Conservation (phyloP, 2,329 filamentous ascomycete species). For the Aspergillus fijiensis region DNA sequence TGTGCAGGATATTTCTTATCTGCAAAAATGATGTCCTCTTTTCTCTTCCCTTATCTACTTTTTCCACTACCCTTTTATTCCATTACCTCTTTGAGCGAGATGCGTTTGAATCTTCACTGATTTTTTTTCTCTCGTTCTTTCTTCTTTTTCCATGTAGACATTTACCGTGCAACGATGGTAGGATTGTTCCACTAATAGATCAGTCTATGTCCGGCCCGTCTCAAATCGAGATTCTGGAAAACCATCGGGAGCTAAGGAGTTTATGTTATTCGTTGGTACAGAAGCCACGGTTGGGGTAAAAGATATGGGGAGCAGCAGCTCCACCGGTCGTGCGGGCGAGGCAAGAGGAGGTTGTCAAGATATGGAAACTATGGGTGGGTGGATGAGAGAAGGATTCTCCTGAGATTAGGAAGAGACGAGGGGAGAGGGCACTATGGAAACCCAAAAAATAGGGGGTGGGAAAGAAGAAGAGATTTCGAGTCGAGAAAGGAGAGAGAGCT, state of each 20-base stretch:
- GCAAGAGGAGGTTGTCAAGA: neutral
- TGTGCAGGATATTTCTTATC: slow-evolving; percentile 23
- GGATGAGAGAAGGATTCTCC: neutral
- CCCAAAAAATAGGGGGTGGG: neutral
- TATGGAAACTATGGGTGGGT: neutral
- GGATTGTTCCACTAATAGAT: neutral
- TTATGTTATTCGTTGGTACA: neutral
- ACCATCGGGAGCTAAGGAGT: neutral
- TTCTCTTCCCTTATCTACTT: slow-evolving; percentile 11
- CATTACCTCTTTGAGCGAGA: slow-evolving; percentile 16
- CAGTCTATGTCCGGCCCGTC: neutral
- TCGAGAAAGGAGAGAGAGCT: slow-evolving; percentile 3
- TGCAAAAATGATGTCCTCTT: slow-evolving; percentile 13
- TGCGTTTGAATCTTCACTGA: slow-evolving; percentile 18
- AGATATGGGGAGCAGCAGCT: neutral
- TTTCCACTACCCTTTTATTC: slow-evolving; percentile 7
- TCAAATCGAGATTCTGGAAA: neutral
- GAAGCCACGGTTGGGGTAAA: neutral
- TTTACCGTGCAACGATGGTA: slow-evolving; percentile 1
- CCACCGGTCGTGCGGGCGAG: neutral
- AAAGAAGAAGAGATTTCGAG: slow-evolving; percentile 8
- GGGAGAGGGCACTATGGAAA: neutral
- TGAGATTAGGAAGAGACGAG: too few species aligned
- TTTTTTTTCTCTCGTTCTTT: slow-evolving; percentile 15
- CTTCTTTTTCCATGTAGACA: slow-evolving; percentile 21